Conservation (phyloP, 2,329 filamentous ascomycete species). For the Myotisia sp. region DNA sequence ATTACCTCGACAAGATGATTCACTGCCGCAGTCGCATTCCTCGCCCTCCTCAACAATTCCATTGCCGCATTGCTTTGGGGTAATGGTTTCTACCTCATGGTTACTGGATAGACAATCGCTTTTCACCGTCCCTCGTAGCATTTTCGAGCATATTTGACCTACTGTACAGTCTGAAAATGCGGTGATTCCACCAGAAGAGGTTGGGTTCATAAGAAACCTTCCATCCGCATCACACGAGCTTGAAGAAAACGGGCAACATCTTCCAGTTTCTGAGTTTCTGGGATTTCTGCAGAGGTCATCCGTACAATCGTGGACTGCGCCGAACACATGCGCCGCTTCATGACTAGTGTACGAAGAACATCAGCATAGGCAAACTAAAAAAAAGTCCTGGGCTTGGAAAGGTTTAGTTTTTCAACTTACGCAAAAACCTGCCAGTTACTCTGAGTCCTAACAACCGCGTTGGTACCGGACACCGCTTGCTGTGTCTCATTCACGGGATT, state of each 20-base stretch:
- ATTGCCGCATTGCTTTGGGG: constrained; percentile 79
- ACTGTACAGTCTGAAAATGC: constrained; percentile 78
- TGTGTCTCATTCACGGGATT: constrained; percentile 17
- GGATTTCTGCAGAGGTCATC: constrained; percentile 49
- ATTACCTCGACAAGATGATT: constrained; percentile 55
- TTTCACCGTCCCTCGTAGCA: constrained; percentile 63
- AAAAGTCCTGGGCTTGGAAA: no score
- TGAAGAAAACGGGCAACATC: constrained; percentile 67
- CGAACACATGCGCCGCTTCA: constrained; percentile 85
- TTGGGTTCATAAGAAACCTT: constrained; percentile 93
- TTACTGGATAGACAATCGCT: constrained; percentile 72
- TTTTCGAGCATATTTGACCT: constrained; percentile 83
- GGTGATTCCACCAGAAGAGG: constrained; percentile 56
- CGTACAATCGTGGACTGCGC: constrained; percentile 86
- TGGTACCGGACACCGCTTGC: constrained; percentile 67
- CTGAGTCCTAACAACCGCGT: constrained; percentile 70
- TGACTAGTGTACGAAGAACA: constrained; percentile 35
- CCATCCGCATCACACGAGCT: constrained; percentile 58
- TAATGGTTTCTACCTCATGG: constrained; percentile 64
- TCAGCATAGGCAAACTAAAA: constrained; percentile 1
- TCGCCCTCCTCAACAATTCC: constrained; percentile 91
- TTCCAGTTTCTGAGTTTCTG: constrained; percentile 44
- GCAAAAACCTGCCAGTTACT: constrained; percentile 91
- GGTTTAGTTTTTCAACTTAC: constrained; percentile 12
- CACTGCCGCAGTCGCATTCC: constrained; percentile 88